A percentile compares a stretch with the other conserved stretches of the same genome.
phyloP scores from a whole-genome alignment of 2,329 filamentous ascomycete genomes.

The Zymoseptoria crescenta region DNA sequence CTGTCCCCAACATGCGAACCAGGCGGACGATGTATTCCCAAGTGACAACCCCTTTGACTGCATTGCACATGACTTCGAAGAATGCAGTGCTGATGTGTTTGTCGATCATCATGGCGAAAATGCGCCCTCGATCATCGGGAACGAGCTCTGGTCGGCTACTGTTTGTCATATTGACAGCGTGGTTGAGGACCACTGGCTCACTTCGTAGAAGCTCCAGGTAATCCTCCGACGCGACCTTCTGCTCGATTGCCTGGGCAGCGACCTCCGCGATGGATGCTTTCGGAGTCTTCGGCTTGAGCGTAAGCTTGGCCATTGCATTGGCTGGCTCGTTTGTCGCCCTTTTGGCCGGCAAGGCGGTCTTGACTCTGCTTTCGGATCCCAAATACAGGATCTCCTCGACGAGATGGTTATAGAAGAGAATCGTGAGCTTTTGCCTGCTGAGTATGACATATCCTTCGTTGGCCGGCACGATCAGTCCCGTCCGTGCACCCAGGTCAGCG shows the following conservation, averaged over 20 bases:
- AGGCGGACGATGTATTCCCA: slow-evolving; percentile 12
- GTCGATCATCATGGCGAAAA: slow-evolving; percentile 6
- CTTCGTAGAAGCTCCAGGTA: slow-evolving; percentile 8
- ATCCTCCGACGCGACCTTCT: slow-evolving; percentile 5
- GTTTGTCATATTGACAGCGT: slow-evolving; percentile 7
- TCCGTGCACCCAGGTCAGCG: slow-evolving; percentile 1
- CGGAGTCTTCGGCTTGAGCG: slow-evolving; percentile 2
- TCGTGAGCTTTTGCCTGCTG: slow-evolving; percentile 1
- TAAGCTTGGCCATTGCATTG: slow-evolving; percentile 6
- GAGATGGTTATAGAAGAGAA: slow-evolving; percentile 7
- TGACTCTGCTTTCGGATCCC: not conserved
- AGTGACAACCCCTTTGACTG: slow-evolving; percentile 10
- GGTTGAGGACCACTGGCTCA: slow-evolving; percentile 10
- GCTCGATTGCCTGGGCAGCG: slow-evolving; percentile 4
- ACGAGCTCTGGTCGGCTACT: slow-evolving; percentile 6
- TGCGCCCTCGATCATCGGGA: slow-evolving; percentile 7
- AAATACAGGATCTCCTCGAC: slow-evolving; percentile 10
- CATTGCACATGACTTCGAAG: slow-evolving; percentile 7
- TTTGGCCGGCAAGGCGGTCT: not conserved
- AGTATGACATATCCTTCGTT: slow-evolving; percentile 6
- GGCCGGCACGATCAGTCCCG: slow-evolving; percentile 3
- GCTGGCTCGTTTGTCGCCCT: not conserved
- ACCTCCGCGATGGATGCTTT: slow-evolving; percentile 8
- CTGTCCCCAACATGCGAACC: slow-evolving; percentile 2
- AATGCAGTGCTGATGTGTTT: slow-evolving; percentile 9